Base-by-base conservation (phyloP, 108 stramenopile genomes). In the Pseudonitzschia pungens region DNA sequence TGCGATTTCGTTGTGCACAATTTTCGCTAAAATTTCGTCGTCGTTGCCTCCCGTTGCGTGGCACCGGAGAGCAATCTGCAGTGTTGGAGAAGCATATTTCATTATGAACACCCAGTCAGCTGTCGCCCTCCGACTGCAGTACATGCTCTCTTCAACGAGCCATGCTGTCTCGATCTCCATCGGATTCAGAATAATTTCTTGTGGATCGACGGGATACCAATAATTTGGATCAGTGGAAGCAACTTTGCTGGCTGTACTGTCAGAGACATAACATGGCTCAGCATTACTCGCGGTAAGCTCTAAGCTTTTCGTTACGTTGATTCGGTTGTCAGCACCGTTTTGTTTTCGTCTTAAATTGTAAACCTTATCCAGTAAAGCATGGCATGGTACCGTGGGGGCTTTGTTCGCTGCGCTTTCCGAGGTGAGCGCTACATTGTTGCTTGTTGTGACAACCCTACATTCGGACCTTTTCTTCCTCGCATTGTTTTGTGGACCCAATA, bases 101-200 rank as follows among this genome's bases (percentile, higher is more conserved):
- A 53, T 68, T 31, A 78, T 53, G 29, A 78, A 78, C 9, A n/a
- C 21, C 77, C 77, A 78, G 10, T 68, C 27, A 21, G 71, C 67
- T 1, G 48, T 42, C 21, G 27, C 18, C 18, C 1, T 59, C 1
- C 71, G 65, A 11, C 14, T 45, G 20, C 69, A 65, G 48, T 66
- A 78, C 24, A 66, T 68, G 50, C 71, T 65, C 24, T 78, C 77
- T 59, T 72, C 71, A 2, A 63, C 65, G 0, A 78, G 64, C 77
- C 77, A 78, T 8, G 77, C 77, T 1, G 55, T 60, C 54, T 78
- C 77, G 48, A 59, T 68, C 67, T 78, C 65, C 0, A 32, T 68
- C 15, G 44, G 33, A 56, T 65, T 72, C 48, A 78, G 44, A 20
- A 71, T 71, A 16, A 60, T 26, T 50, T 77, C 76, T 3, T 70